Evolutionary conservation across 805 yeast species (phyloP), one percentile per base, ranked within the genome.

Genomic region (Saccharomyces jurei): DNA sequence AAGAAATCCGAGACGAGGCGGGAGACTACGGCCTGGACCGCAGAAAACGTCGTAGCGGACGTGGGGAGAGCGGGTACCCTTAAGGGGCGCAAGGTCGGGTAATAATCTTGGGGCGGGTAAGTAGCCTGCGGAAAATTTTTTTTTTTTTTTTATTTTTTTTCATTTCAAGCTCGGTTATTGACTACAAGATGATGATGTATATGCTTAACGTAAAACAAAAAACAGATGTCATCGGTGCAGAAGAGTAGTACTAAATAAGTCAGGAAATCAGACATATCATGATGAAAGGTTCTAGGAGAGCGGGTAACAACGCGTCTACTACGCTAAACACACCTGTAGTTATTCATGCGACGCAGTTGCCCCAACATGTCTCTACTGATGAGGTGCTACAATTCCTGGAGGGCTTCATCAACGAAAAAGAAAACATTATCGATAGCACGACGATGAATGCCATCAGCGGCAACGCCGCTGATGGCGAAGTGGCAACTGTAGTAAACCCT

Each of bases 281-380:
- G 68, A 50, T 64, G 41, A 68, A 63, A 58, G 60, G 65, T 22
- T 41, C 55, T 13, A 63, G 66, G 55, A 65, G 65, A 59, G 31
- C 60, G 9, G 64, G 57, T 3, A 52, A 50, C 28, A 50, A 50
- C 8, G 36, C 56, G 10, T 41, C 62, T 22, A 63, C 60, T 27
- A 44, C 69, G 11, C 54, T 68, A 30, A 63, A 64, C 52, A 61
- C 66, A 2, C 71, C 72, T 1, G 60, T 68, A 13, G 67, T 59
- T 26, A 58, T 66, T n/a, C 72, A 67, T 50, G 52, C 56, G 26
- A 59, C 56, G 14, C 57, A 56, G 6, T 47, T 46, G 11, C 60
- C 70, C 17, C 44, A 58, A 47, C 68, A 66, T 51, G 63, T 64
- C 25, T 58, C 63, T 10, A 60, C 63, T 49, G 68, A 65, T 17